These are phyloP conservation scores for Simplicillium aogashimaense DNA, from an alignment of 2,329 filamentous ascomycete genomes.

Conservation along the genomic window DNA sequence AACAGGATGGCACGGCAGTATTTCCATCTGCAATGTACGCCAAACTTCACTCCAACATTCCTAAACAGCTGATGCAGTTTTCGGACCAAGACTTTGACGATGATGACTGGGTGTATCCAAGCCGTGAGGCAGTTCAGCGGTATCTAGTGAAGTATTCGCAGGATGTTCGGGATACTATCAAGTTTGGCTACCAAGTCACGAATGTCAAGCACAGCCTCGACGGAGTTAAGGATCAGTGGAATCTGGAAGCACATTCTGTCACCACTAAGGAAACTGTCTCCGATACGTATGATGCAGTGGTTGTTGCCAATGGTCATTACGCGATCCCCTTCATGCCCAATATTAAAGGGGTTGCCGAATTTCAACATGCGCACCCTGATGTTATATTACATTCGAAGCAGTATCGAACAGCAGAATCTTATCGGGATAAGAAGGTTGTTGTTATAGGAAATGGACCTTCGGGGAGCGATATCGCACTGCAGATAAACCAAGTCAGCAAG, in stretches of 20 bases:
- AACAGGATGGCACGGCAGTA: conserved; percentile 35
- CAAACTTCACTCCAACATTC: conserved; percentile 77
- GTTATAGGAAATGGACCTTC: no score
- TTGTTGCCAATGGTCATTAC: conserved; percentile 70
- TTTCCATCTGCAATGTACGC: conserved; percentile 84
- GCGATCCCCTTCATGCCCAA: conserved; percentile 57
- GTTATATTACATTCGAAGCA: no score
- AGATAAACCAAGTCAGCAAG: no score
- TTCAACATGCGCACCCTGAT: conserved; percentile 30
- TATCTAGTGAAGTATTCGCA: conserved; percentile 67
- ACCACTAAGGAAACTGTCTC: conserved; percentile 25
- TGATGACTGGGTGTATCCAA: conserved; percentile 63
- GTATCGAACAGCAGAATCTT: no score
- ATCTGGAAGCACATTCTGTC: conserved; percentile 43
- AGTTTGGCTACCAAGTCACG: conserved; percentile 62
- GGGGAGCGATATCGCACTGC: no score
- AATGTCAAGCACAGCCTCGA: conserved; percentile 32
- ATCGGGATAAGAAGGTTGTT: no score
- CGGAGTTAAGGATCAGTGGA: conserved; percentile 44
- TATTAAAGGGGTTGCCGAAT: conserved; percentile 48
- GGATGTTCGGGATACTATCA: conserved; percentile 56
- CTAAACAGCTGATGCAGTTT: conserved; percentile 70
- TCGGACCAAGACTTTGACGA: conserved; percentile 58
- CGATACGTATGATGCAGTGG: conserved; percentile 60
- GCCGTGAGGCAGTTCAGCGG: conserved; percentile 56